Percentiles rank a stretch among this genome's conserved stretches.
Evolutionary conservation across 2,329 filamentous ascomycete genomes (phyloP).

Genomic region (Fusarium sp.): DNA sequence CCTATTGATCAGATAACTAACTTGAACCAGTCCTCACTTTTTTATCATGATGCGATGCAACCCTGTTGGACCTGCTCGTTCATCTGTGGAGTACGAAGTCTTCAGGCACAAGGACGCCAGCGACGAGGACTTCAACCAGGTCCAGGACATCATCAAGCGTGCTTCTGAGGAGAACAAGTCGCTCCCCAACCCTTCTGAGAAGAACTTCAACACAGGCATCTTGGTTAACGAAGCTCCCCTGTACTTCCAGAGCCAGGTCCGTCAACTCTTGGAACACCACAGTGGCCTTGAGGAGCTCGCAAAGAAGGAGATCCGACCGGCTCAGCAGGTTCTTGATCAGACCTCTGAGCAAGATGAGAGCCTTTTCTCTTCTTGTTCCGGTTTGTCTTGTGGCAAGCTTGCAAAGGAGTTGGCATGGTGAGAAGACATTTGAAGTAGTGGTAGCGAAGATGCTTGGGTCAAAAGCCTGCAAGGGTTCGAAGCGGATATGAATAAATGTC

Average conservation of each 20-base stretch:
- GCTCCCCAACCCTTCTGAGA: constrained; percentile 11
- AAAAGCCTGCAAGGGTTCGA: not conserved
- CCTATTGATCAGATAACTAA: constrained; percentile 13
- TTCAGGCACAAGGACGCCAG: constrained; percentile 33
- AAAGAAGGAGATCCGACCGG: constrained; percentile 28
- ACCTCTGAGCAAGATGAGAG: constrained; percentile 30
- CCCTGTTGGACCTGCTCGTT: constrained; percentile 21
- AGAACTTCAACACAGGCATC: constrained; percentile 14
- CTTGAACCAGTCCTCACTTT: constrained; percentile 48
- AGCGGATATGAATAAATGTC: not conserved
- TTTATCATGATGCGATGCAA: constrained; percentile 31
- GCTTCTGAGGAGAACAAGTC: constrained; percentile 23
- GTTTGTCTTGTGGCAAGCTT: constrained; percentile 25
- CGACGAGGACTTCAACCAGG: constrained; percentile 20
- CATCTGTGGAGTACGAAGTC: constrained; percentile 28
- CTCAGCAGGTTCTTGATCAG: constrained; percentile 29
- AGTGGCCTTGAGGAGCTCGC: constrained; percentile 27
- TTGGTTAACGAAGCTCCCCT: constrained; percentile 21
- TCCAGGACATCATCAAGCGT: constrained; percentile 20
- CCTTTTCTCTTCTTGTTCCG: constrained; percentile 28
- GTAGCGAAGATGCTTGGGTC: not conserved
- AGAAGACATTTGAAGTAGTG: not conserved
- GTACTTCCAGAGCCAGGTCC: constrained; percentile 32
- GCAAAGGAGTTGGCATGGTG: constrained; percentile 31
- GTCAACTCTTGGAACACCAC: constrained; percentile 31